Evolutionary conservation across 1,284 basidiomycete species (phyloP).

Genomic region (Boletellus sp.): DNA sequence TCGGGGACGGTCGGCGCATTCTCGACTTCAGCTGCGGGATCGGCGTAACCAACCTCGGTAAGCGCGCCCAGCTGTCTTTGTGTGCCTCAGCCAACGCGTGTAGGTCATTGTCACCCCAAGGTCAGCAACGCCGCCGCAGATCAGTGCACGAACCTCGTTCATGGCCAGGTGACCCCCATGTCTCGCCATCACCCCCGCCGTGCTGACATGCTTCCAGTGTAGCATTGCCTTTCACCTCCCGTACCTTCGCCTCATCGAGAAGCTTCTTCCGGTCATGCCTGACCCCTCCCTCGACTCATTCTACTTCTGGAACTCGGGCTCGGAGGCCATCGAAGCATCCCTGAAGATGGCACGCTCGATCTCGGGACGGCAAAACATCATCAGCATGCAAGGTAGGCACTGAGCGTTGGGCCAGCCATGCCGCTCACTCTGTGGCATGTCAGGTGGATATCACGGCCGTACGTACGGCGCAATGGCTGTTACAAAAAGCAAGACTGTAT

Average conservation of each 20-base stretch:
- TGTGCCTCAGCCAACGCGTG: conserved; percentile 1
- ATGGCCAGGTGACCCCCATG: conserved; percentile 55
- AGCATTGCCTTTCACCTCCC: conserved; percentile 77
- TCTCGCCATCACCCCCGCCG: background rate
- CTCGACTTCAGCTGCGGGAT: conserved; percentile 89
- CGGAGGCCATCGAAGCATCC: conserved; percentile 84
- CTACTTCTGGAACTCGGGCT: conserved; percentile 95
- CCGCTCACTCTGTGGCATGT: conserved; percentile 1
- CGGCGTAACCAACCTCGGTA: conserved; percentile 77
- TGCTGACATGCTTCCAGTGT: conserved; percentile 45
- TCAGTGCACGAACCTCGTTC: conserved; percentile 80
- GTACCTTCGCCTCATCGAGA: conserved; percentile 75
- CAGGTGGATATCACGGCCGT: conserved; percentile 82
- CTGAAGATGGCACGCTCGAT: conserved; percentile 77
- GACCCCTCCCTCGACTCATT: conserved; percentile 87
- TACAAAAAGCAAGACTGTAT: conserved; percentile 89
- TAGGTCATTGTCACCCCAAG: conserved; percentile 85
- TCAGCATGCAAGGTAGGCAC: conserved; percentile 76
- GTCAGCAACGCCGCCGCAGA: conserved; percentile 84
- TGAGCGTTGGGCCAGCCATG: background rate
- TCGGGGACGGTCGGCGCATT: conserved; percentile 67
- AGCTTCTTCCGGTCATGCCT: conserved; percentile 80
- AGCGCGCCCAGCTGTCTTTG: conserved; percentile 18
- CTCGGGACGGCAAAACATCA: conserved; percentile 84
- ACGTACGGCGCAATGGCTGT: conserved; percentile 87